Base-by-base conservation (phyloP, 2,329 filamentous ascomycete species). In the Aspergillus oerlinghausenensis region DNA sequence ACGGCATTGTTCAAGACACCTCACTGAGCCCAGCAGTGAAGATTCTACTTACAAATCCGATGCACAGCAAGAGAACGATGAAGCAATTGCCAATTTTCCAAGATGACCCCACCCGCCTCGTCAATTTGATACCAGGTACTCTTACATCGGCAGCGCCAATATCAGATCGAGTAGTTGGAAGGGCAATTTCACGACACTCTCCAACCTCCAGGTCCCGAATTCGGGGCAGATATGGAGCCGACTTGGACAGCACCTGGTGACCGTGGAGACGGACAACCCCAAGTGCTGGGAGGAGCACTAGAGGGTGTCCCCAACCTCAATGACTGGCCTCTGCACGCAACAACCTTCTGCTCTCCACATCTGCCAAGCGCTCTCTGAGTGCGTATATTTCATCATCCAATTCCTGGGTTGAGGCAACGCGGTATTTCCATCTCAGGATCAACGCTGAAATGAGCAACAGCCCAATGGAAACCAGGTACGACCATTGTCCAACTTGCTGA, bases 401-500 rank as follows among this genome's bases (percentile, higher is more conserved):
- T 53, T 71, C 73, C 4, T 54, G 47, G 1, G 50, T 53, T 0
- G 67, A 65, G 3, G 70, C 69, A 6, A 71, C 50, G 11, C 56
- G 51, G 42, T 70, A 67, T 45, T 65, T 69, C 10, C 70, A 55
- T 3, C 62, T 65, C 8, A 70, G 17, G 11, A 72, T 60, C 0
- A 49, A 60, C 1, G 67, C 68, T 3, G 70, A 71, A 7, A 71
- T 48, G 1, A 70, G 48, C 5, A 72, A 55, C n/a, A 72, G 54
- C 2, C 55, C 67, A 21, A 72, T 62, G 3, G 67, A 63, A 4
- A 67, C 66, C 6, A 68, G 43, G 17, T 63, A 64, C 2, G 63
- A 59, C 70, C 70, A 72, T 50, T 72, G 70, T 8, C 68, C 70
- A 11, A 72, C 70, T 45, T 72, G 69, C 21, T 64, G 59, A 0